Evolutionary conservation across 257 asterid species (phyloP).

Genomic region (Agastache rugosa): DNA sequence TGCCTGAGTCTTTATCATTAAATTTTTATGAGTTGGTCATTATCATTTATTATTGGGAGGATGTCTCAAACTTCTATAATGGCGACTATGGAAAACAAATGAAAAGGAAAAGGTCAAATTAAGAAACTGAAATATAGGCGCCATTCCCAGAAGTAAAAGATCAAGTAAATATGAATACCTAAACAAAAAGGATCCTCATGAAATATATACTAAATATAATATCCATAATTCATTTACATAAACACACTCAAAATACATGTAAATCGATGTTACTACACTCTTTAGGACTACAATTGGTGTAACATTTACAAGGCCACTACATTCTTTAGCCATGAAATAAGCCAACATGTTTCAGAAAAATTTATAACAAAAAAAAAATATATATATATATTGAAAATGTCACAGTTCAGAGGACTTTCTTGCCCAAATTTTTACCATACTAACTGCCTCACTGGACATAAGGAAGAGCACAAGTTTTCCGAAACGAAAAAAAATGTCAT

Average conservation of each 20-base stretch:
- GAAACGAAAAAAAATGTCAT: too few relatives aligned
- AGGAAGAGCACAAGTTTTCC: too few relatives aligned
- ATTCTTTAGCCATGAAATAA: not conserved
- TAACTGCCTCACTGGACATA: too few relatives aligned
- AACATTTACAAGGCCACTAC: not conserved
- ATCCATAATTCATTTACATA: not conserved
- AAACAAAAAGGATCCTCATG: not conserved
- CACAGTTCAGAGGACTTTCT: too few relatives aligned
- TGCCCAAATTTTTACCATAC: too few relatives aligned
- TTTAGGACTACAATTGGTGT: not conserved
- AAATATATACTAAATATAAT: not conserved
- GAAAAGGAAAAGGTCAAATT: not conserved
- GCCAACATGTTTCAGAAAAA: too few relatives aligned
- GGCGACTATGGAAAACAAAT: not conserved
- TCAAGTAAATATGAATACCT: not conserved
- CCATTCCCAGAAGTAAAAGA: not conserved
- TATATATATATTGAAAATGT: too few relatives aligned
- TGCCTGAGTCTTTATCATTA: too few relatives aligned
- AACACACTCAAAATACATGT: not conserved
- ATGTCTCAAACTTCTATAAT: not conserved
- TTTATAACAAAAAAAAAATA: too few relatives aligned
- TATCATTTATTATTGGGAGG: not conserved
- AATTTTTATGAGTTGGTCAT: too few relatives aligned
- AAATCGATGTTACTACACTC: not conserved
- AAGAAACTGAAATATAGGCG: not conserved